A percentile compares a stretch with the other conserved stretches of the same genome.
Evolutionary conservation across 2,329 filamentous ascomycete species (phyloP).

Genomic region (Pyrenochaeta sp.): DNA sequence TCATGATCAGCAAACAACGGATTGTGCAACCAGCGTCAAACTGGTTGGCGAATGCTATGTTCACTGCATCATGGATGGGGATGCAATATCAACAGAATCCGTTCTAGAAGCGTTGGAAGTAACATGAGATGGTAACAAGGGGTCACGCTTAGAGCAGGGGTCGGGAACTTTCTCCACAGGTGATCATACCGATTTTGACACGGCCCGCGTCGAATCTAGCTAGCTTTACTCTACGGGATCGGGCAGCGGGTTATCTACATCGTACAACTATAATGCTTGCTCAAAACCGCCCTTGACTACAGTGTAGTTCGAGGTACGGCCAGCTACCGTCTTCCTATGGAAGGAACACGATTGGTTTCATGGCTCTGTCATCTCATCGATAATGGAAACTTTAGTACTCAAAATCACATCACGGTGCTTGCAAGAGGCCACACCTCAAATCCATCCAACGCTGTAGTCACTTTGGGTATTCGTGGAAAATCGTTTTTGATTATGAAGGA

Average conservation of each 20-base stretch:
- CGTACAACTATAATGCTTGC: not conserved
- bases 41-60: not conserved
- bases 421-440: not conserved
- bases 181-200: slow-evolving; percentile 6
- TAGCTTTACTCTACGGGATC: slow-evolving; percentile 1
- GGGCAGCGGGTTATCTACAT: not conserved
- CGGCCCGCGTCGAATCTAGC: slow-evolving; percentile 13
- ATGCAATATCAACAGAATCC: not conserved
- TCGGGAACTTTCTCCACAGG: not conserved
- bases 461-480: slow-evolving; percentile 19
- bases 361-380: too few relatives aligned
- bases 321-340: not conserved
- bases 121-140: not conserved
- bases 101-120: not conserved
- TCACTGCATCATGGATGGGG: not conserved
- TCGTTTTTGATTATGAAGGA: slow-evolving; percentile 9
- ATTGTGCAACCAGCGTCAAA: not conserved
- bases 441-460: not conserved
- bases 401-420: too few relatives aligned
- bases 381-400: too few relatives aligned
- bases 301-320: not conserved
- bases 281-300: not conserved
- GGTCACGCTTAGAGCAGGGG: not conserved
- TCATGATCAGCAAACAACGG: not conserved
- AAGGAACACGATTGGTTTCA: not conserved